phyloP scores from a whole-genome alignment of 176 grass and related monocot species.

The Raddia guianensis region DNA sequence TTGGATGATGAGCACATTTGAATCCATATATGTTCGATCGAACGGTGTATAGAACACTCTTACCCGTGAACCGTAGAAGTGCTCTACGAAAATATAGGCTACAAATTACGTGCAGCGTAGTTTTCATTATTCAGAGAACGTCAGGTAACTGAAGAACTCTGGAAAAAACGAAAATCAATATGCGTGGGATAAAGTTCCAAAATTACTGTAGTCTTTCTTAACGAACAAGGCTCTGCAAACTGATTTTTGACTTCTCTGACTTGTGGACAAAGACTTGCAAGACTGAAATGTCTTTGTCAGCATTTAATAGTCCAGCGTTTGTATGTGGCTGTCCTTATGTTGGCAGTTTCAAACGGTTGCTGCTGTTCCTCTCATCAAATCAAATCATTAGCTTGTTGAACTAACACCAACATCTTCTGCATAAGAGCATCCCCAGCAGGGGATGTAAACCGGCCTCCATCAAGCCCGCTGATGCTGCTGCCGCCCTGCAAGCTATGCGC shows the following conservation, averaged over 20 bases:
- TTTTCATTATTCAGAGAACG: not conserved
- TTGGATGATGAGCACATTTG: no score
- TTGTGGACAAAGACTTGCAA: not conserved
- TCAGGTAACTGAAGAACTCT: not conserved
- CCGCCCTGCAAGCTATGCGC: no score
- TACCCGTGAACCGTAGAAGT: no score
- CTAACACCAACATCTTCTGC: not conserved
- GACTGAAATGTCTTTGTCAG: conserved; percentile 7
- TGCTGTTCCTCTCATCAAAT: not conserved
- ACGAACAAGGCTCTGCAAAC: not conserved
- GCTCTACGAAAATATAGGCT: no score
- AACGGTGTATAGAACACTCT: no score
- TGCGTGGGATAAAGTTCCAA: not conserved
- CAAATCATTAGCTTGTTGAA: conserved; percentile 11
- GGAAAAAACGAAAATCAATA: not conserved
- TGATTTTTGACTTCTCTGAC: not conserved
- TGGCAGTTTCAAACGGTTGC: not conserved
- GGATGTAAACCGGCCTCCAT: no score
- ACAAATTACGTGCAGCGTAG: not conserved
- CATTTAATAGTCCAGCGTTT: not conserved
- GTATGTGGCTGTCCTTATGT: conserved; percentile 23
- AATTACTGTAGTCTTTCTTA: not conserved
- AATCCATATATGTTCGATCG: no score
- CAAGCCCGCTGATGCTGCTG: no score
- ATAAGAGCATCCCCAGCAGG: no score